Base-by-base conservation (phyloP, 371 early-diverging fungal genomes). In the Mortierella sp. region DNA sequence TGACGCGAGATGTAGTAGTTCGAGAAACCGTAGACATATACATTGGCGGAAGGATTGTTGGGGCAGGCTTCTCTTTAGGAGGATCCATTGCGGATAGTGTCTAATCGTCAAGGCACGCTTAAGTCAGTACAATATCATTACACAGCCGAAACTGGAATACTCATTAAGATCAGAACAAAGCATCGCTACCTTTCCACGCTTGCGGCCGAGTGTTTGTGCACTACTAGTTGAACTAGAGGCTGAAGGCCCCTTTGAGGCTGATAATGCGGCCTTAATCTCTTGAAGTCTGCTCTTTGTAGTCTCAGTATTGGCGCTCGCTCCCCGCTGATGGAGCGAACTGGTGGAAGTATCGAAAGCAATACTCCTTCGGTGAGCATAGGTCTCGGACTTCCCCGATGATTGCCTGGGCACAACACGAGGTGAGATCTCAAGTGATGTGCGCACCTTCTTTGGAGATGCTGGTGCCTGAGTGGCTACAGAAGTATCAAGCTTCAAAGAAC, bases 141-240 rank as follows among this genome's bases (percentile, higher is more conserved):
- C 37, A 37, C 9, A 9, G 9, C 37, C 37, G 37, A 9, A 37
- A 37, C 37, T 5, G 37, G 9, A 5, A 37, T 37, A 9, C 5
- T 37, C 9, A 45, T 26, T 56, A 19, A 21, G 16, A 60, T 4
- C 44, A 29, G 58, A 23, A 57, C 7, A 51, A 45, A 59, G 46
- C 14, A 30, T 14, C 1, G 29, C 52, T 67, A 76, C 77, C 72
- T 76, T 76, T 76, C 77, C 77, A 11, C 77, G 59, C 62, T 68
- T 76, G 61, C 77, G 72, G n/a, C 69, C 68, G 0, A 52, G 52
- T 12, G 59, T 68, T 25, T 64, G 58, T 0, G 57, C 12, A 29
- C 19, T 47, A 47, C 45, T 64, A 61, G 37, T 3, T 9, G 37
- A 37, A 9, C 37, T 37, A 5, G 37, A 37, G 37, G 37, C 9